A percentile compares a stretch with the other conserved stretches of the same genome.
phyloP scores from a whole-genome alignment of 2,329 filamentous ascomycete species.

The Epichloe hybrida region DNA sequence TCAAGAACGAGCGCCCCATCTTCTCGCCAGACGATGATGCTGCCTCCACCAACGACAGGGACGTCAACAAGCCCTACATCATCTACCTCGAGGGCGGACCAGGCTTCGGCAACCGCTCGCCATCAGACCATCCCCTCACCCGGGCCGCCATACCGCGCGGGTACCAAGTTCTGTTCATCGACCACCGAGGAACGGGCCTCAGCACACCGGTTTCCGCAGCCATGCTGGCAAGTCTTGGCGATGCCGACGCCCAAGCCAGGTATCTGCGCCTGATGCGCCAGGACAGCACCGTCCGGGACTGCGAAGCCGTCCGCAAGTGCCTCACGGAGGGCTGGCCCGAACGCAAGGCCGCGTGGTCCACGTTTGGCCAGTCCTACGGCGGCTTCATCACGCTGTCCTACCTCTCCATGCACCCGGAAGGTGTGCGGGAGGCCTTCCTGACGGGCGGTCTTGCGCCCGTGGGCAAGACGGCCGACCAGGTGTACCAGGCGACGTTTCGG shows the following conservation, averaged over 20 bases:
- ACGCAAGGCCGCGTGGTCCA: conserved; percentile 65
- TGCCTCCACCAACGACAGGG: background rate
- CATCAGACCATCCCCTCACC: conserved; percentile 62
- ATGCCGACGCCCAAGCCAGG: conserved; percentile 51
- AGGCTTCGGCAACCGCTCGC: conserved; percentile 61
- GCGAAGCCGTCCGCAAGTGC: conserved; percentile 68
- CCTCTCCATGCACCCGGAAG: conserved; percentile 65
- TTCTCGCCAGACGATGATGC: conserved; percentile 26
- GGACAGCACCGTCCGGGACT: conserved; percentile 80
- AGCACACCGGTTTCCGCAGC: conserved; percentile 67
- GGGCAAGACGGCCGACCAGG: conserved; percentile 54
- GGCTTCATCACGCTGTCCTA: conserved; percentile 80
- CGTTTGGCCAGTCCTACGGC: conserved; percentile 85
- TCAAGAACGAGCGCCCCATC: conserved; percentile 50
- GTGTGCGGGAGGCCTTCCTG: conserved; percentile 69
- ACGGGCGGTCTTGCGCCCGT: conserved; percentile 75
- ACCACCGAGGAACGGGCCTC: conserved; percentile 80
- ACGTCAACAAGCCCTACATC: conserved; percentile 41
- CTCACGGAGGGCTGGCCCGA: conserved; percentile 57
- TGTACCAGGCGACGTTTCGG: conserved; percentile 60
- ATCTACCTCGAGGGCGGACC: conserved; percentile 80
- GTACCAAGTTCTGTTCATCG: conserved; percentile 76
- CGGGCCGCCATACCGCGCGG: conserved; percentile 59
- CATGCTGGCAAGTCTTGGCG: conserved; percentile 39
- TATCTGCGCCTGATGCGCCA: conserved; percentile 80